Conservation (phyloP, 805 yeast species). For the Zygosaccharomyces rouxii region DNA sequence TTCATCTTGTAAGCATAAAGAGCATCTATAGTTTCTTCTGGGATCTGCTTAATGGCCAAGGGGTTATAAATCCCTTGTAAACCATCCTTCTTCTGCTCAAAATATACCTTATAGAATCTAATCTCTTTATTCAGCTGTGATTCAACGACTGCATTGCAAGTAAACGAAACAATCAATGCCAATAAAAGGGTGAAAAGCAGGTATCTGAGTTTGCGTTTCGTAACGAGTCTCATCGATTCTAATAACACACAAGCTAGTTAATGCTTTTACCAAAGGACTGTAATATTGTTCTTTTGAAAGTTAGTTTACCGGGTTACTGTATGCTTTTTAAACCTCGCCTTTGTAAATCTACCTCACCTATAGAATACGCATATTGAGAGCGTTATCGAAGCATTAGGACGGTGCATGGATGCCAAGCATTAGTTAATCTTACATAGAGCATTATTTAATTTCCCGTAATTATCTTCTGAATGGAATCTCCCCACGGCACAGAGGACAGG, state of each 20-base stretch:
- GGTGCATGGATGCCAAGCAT: background rate
- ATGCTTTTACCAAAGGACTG: background rate
- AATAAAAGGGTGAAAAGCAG: constrained; percentile 12
- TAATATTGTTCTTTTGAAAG: background rate
- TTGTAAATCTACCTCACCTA: background rate
- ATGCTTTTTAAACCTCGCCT: background rate
- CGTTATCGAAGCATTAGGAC: background rate
- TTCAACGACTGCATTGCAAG: constrained; percentile 22
- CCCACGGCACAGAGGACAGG: constrained; percentile 90
- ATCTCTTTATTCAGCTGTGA: constrained; percentile 33
- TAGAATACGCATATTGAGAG: background rate
- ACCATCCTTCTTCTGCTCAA: constrained; percentile 26
- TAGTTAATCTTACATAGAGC: background rate
- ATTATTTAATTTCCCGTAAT: constrained; percentile 20
- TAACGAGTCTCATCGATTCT: constrained; percentile 18
- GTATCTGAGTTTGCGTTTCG: constrained; percentile 25
- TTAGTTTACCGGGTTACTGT: background rate
- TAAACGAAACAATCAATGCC: constrained; percentile 11
- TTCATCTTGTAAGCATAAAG: constrained; percentile 16
- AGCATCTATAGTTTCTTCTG: constrained; percentile 25
- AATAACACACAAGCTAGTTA: background rate
- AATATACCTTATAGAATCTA: constrained; percentile 26
- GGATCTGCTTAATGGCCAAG: constrained; percentile 30
- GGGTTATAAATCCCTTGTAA: constrained; percentile 27
- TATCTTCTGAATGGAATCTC: constrained; percentile 33